Evolutionary conservation across 192 early-diverging fungal genomes (phyloP).

Genomic region (Coemansia sp.): DNA sequence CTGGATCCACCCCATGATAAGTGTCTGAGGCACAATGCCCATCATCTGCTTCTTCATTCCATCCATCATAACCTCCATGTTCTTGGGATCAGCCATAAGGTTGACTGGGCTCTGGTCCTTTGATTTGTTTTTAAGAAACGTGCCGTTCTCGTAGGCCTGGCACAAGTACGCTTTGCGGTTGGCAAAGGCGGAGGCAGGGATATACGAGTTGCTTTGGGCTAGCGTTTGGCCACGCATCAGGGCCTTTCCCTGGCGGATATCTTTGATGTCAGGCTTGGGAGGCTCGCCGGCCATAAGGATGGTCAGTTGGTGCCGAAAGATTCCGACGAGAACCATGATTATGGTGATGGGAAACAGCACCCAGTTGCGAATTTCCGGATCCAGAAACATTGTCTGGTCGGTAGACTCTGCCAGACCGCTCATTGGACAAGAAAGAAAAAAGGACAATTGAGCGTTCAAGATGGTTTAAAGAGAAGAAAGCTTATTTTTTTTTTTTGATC

Average conservation of each 20-base stretch:
- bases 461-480: background rate
- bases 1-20: slow-evolving; percentile 99
- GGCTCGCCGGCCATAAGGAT: slow-evolving; percentile 81
- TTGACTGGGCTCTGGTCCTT: slow-evolving; percentile 63
- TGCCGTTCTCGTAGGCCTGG: slow-evolving; percentile 76
- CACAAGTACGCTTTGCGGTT: slow-evolving; percentile 69
- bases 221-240: slow-evolving; percentile 71
- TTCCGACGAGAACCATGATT: slow-evolving; percentile 95
- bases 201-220: slow-evolving; percentile 63
- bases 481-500: too few relatives aligned
- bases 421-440: slow-evolving; percentile 20
- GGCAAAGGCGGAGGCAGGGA: slow-evolving; percentile 71
- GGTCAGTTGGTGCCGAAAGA: slow-evolving; percentile 91
- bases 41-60: slow-evolving; percentile 97
- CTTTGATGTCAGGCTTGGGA: slow-evolving; percentile 74
- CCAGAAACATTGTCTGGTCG: slow-evolving; percentile 65
- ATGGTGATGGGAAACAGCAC: slow-evolving; percentile 95
- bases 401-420: slow-evolving; percentile 37
- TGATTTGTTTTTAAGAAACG: slow-evolving; percentile 81
- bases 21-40: slow-evolving; percentile 96
- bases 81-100: slow-evolving; percentile 87
- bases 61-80: slow-evolving; percentile 96
- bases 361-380: slow-evolving; percentile 85
- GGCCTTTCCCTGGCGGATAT: slow-evolving; percentile 79
- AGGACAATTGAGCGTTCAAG: background rate